Conservation (phyloP, 306 rosid species). For the Amphicarpaea edgeworthii region DNA sequence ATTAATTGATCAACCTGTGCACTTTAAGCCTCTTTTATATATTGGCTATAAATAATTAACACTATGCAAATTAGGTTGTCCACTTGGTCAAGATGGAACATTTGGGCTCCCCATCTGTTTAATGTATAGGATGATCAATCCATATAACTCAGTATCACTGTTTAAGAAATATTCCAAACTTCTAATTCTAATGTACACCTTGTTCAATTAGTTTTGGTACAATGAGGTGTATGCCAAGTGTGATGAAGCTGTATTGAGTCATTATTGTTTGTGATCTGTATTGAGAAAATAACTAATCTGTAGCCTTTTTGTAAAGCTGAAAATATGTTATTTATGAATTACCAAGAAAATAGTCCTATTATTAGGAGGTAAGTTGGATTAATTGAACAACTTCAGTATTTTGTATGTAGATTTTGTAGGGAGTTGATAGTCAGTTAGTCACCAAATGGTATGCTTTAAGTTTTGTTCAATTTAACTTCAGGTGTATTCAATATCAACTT, state of each 20-base stretch:
- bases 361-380: constrained; percentile 33
- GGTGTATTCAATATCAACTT: constrained; percentile 5
- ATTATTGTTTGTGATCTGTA: constrained; percentile 9
- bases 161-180: constrained; percentile 18
- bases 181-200: not conserved
- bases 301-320: not conserved
- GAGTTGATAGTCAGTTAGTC: constrained; percentile 15
- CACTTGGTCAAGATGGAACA: constrained; percentile 15
- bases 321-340: constrained; percentile 3
- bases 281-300: constrained; percentile 25
- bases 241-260: constrained; percentile 8
- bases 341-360: constrained; percentile 8
- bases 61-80: constrained; percentile 26
- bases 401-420: constrained; percentile 2
- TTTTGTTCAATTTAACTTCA: constrained; percentile 36
- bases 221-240: not conserved
- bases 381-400: not conserved
- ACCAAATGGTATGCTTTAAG: constrained; percentile 28
- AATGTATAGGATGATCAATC: not conserved
- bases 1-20: constrained; percentile 6
- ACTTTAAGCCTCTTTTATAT: constrained; percentile 1
- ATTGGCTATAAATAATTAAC: constrained; percentile 22
- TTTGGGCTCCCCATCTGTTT: constrained; percentile 9
- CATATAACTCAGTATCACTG: not conserved
- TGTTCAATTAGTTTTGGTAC: constrained; percentile 4